These are phyloP conservation scores for Davidsoniella virescens DNA, from an alignment of 2,329 filamentous ascomycete species.

Conservation along the genomic window DNA sequence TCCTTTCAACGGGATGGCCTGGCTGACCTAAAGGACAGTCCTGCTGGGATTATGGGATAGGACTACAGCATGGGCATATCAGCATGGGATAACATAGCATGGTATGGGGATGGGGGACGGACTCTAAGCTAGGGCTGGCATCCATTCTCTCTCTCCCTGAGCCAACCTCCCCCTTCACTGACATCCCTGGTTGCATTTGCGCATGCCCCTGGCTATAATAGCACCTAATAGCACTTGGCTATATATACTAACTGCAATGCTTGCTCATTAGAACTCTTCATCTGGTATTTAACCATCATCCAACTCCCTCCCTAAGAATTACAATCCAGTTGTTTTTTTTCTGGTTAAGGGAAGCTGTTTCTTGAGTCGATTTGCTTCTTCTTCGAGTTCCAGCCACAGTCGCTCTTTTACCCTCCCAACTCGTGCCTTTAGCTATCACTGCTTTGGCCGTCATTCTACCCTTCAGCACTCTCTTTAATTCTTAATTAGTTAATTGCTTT, in stretches of 20 bases:
- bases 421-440: conserved; percentile 14
- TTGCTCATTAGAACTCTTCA: conserved; percentile 11
- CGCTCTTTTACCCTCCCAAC: conserved; percentile 9
- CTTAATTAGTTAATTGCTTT: conserved; percentile 11
- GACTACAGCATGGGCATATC: no score
- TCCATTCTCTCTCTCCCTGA: conserved; percentile 13
- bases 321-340: conserved; percentile 11
- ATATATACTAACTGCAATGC: conserved; percentile 11
- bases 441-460: conserved; percentile 2
- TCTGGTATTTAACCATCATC: conserved; percentile 13
- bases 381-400: conserved; percentile 13
- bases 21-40: no score
- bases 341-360: conserved; percentile 13
- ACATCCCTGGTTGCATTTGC: conserved; percentile 2
- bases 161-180: conserved; percentile 7
- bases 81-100: no score
- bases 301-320: conserved; percentile 13
- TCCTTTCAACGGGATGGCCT: no score
- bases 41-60: no score
- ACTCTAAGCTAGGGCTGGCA: conserved; percentile 4
- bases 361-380: conserved; percentile 13
- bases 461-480: conserved; percentile 13
- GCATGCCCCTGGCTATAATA: neutral
- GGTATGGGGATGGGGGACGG: no score
- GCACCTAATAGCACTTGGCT: neutral